Evolutionary conservation across 768 basidiomycete species (phyloP).

Genomic region (Leccinellum luteum): DNA sequence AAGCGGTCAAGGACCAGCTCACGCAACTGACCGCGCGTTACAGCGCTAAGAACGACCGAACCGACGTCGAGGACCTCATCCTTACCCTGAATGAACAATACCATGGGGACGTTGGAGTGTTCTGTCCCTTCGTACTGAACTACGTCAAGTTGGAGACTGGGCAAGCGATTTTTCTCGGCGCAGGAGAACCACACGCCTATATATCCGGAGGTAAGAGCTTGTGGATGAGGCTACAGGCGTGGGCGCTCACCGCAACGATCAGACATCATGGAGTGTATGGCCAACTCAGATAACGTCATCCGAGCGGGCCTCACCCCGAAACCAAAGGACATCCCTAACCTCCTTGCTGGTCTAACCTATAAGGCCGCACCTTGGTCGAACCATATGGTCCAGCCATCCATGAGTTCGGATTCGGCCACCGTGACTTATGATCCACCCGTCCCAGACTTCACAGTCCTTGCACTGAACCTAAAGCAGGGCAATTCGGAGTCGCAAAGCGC

Average conservation of each 20-base stretch:
- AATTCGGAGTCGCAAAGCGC: constrained; percentile 53
- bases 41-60: constrained; percentile 42
- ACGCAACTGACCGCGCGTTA: constrained; percentile 62
- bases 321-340: constrained; percentile 88
- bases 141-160: constrained; percentile 76
- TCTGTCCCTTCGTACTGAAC: constrained; percentile 90
- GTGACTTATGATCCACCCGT: constrained; percentile 88
- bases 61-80: constrained; percentile 60
- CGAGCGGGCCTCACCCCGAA: constrained; percentile 98
- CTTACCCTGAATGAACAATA: constrained; percentile 67
- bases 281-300: constrained; percentile 98
- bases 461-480: constrained; percentile 46
- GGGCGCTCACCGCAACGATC: constrained; percentile 6
- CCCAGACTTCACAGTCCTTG: constrained; percentile 88
- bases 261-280: constrained; percentile 99
- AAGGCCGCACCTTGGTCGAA: constrained; percentile 60
- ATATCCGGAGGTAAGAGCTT: constrained; percentile 74
- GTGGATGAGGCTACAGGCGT: background rate
- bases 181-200: constrained; percentile 97
- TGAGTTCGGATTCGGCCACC: constrained; percentile 42
- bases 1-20: constrained; percentile 53
- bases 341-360: constrained; percentile 87
- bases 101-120: constrained; percentile 89
- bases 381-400: constrained; percentile 65
- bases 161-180: constrained; percentile 92